Base-by-base conservation (phyloP, 2,329 filamentous ascomycete species). In the Alternaria sp. region DNA sequence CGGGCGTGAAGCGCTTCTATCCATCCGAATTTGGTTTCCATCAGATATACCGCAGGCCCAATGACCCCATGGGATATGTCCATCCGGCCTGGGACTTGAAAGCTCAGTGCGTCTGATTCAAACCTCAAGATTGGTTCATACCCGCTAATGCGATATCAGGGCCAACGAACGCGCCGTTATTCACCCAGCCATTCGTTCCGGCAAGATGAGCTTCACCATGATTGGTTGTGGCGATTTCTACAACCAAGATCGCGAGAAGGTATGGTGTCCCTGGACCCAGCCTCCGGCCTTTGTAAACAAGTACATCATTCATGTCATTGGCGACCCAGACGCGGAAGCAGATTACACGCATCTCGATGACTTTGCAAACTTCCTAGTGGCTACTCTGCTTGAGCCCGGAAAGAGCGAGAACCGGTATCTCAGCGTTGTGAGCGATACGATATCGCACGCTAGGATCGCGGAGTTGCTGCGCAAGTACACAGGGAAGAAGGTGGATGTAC, bases 151-250 rank as follows among this genome's bases (percentile, higher is more conserved):
- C 21, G 14, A 21, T 17, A 34, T 31, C n/a, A 14, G 24, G 29
- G 26, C 4, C 36, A 26, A 37, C 13, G 29, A 24, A 9, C 23
- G 37, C 13, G 57, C 46, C 11, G 33, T 66, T 2, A 49, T 51
- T 8, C 72, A 74, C 26, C 62, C 68, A 3, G 64, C 71, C 24
- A 34, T 56, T 23, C 48, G 36, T 23, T 42, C 42, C 5, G 69
- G 68, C 36, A 65, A 64, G 33, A 73, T 72, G 67, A 64, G 61
- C 17, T 75, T 72, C 57, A 76, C 71, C 3, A 46, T 74, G 13
- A 72, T 75, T 56, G 68, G 72, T 48, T 73, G 71, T 54, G 71
- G 72, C 21, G 69, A 74, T 31, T 71, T 72, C 46, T 74, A 73
- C 54, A 67, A 75, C 58, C 66, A 71, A 57, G 51, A 61, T 23